phyloP scores from a whole-genome alignment of 805 yeast genomes.

The Candida insectorum region DNA sequence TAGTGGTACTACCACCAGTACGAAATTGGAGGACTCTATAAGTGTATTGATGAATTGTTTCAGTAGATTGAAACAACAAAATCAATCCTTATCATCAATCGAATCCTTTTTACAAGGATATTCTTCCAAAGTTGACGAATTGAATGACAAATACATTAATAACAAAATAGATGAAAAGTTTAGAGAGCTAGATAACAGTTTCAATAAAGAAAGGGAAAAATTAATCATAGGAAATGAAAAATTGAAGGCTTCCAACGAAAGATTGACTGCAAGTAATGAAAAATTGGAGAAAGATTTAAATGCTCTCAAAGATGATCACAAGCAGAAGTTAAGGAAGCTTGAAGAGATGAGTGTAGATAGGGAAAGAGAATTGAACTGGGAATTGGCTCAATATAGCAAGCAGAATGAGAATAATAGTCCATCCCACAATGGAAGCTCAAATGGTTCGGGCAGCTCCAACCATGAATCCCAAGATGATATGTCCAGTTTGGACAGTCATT shows the following conservation, averaged over 20 bases:
- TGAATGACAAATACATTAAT: slow-evolving; percentile 24
- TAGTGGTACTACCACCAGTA: slow-evolving; percentile 55
- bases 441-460: no score
- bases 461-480: no score
- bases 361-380: no score
- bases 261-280: slow-evolving; percentile 7
- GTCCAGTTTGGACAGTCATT: no score
- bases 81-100: slow-evolving; percentile 50
- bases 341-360: slow-evolving; percentile 7
- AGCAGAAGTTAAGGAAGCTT: slow-evolving; percentile 6
- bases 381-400: no score
- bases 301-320: slow-evolving; percentile 6
- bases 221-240: slow-evolving; percentile 5
- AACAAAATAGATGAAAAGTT: slow-evolving; percentile 13
- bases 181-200: slow-evolving; percentile 5
- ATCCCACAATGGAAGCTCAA: no score
- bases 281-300: slow-evolving; percentile 7
- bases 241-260: neutral
- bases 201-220: slow-evolving; percentile 3
- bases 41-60: slow-evolving; percentile 53
- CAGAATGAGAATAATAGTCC: no score
- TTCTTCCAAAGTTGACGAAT: slow-evolving; percentile 22
- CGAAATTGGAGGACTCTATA: slow-evolving; percentile 54
- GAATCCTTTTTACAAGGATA: slow-evolving; percentile 54
- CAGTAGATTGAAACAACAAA: slow-evolving; percentile 57